Conservation (phyloP, 2,329 filamentous ascomycete genomes). For the Aureobasidium uvarum region DNA sequence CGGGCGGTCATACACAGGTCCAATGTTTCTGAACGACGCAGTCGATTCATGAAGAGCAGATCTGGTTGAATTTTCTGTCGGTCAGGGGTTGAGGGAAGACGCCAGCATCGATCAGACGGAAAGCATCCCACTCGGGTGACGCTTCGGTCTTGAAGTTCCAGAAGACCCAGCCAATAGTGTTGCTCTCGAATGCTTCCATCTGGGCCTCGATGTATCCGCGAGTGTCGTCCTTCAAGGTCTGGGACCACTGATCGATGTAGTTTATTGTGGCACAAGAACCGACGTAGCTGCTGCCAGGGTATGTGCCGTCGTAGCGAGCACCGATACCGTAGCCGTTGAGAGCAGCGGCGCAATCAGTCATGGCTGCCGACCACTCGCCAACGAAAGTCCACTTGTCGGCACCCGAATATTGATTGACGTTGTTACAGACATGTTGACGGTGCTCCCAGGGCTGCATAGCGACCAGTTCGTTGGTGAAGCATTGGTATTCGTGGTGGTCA, state of each 20-base stretch:
- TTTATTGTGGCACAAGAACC: conserved; percentile 57
- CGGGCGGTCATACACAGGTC: conserved; percentile 4
- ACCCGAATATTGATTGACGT: conserved; percentile 49
- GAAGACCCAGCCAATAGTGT: conserved; percentile 54
- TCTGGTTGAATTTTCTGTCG: conserved; percentile 32
- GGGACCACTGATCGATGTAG: conserved; percentile 50
- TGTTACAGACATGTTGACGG: conserved; percentile 56
- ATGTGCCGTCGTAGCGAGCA: conserved; percentile 60
- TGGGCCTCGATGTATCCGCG: conserved; percentile 57
- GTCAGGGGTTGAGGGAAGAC: conserved; percentile 51
- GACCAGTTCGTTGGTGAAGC: conserved; percentile 56
- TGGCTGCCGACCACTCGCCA: conserved; percentile 67
- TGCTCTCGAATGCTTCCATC: conserved; percentile 52
- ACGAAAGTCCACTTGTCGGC: conserved; percentile 66
- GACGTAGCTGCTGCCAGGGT: conserved; percentile 47
- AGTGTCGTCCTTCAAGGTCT: conserved; percentile 47
- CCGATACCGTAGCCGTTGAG: conserved; percentile 55
- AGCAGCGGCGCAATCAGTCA: conserved; percentile 59
- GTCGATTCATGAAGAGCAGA: conserved; percentile 32
- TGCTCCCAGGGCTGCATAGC: conserved; percentile 54
- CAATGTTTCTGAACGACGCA: conserved; percentile 15
- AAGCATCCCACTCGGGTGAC: conserved; percentile 54
- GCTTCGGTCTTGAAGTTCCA: conserved; percentile 60
- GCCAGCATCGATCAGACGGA: conserved; percentile 50
- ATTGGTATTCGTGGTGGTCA: conserved; percentile 68